phyloP scores from a whole-genome alignment of 23 red algal species.

The Gracilariopsis chorda region DNA sequence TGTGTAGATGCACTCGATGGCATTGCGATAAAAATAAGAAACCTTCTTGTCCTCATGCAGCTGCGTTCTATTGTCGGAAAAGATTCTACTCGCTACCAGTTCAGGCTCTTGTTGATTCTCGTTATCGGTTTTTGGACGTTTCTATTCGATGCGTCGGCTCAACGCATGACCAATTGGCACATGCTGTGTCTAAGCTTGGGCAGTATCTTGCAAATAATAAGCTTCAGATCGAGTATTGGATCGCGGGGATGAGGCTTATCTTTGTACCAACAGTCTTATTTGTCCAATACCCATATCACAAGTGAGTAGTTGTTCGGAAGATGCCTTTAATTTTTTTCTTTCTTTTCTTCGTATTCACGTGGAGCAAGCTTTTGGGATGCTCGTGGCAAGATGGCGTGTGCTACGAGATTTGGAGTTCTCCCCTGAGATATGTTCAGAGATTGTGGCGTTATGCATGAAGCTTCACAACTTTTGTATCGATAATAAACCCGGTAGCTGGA shows the following conservation, averaged over 20 bases:
- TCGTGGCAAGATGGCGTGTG: not conserved
- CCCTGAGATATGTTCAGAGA: not conserved
- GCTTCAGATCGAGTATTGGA: not conserved
- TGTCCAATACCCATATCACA: not conserved
- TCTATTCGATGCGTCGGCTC: not conserved
- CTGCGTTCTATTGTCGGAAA: not conserved
- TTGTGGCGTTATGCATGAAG: not conserved
- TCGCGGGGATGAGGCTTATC: conserved; percentile 7
- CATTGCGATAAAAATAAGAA: not conserved
- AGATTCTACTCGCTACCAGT: not conserved
- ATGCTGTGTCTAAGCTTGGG: not conserved
- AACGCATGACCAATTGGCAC: not conserved
- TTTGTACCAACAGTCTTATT: not conserved
- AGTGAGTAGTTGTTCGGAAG: not conserved
- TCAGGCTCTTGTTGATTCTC: not conserved
- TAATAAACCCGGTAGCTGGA: not conserved
- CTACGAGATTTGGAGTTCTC: not conserved
- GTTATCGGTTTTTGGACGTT: not conserved
- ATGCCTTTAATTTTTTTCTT: conserved; percentile 6
- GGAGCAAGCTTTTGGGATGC: not conserved
- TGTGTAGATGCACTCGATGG: conserved; percentile 2
- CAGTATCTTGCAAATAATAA: not conserved
- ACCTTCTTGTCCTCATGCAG: not conserved
- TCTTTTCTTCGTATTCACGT: not conserved
- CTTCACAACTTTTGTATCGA: not conserved